These are phyloP conservation scores for Aspergillus sp. DNA, from an alignment of 2,329 filamentous ascomycete genomes.

Conservation along the genomic window DNA sequence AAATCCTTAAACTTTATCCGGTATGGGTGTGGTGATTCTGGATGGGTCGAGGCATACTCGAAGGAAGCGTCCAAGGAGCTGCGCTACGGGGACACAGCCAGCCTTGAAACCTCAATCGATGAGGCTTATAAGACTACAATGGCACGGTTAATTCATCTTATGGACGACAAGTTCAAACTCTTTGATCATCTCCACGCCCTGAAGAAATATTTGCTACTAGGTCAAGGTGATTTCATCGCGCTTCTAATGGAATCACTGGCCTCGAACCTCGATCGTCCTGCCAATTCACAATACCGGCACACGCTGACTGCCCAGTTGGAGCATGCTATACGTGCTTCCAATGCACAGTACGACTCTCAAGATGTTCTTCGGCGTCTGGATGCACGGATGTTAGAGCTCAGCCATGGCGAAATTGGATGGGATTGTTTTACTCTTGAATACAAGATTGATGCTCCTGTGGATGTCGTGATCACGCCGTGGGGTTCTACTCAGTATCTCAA, in stretches of 20 bases:
- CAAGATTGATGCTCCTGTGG: slow-evolving; percentile 93
- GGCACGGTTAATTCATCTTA: slow-evolving; percentile 87
- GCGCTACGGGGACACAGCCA: slow-evolving; percentile 88
- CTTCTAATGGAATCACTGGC: slow-evolving; percentile 95
- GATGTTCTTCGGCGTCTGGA: slow-evolving; percentile 90
- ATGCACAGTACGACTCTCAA: slow-evolving; percentile 90
- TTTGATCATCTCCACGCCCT: slow-evolving; percentile 89
- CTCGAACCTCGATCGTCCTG: slow-evolving; percentile 87
- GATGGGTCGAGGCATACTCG: slow-evolving; percentile 94
- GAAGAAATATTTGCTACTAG: slow-evolving; percentile 91
- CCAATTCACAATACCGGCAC: slow-evolving; percentile 95
- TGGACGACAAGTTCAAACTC: slow-evolving; percentile 92
- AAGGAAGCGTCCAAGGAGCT: slow-evolving; percentile 90
- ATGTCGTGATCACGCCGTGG: slow-evolving; percentile 96
- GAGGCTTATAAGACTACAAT: slow-evolving; percentile 98
- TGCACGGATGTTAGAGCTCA: slow-evolving; percentile 96
- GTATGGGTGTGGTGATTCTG: slow-evolving; percentile 87
- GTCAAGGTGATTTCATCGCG: slow-evolving; percentile 95
- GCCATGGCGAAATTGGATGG: slow-evolving; percentile 96
- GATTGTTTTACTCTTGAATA: slow-evolving; percentile 99
- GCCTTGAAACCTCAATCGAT: slow-evolving; percentile 88
- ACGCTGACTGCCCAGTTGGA: slow-evolving; percentile 97
- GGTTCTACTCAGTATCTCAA: slow-evolving; percentile 96
- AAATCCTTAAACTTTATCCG: slow-evolving; percentile 98
- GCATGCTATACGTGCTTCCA: slow-evolving; percentile 94